These are phyloP conservation scores for Haplosporangium sp. DNA, from an alignment of 371 early-diverging fungal genomes.

Conservation along the genomic window DNA sequence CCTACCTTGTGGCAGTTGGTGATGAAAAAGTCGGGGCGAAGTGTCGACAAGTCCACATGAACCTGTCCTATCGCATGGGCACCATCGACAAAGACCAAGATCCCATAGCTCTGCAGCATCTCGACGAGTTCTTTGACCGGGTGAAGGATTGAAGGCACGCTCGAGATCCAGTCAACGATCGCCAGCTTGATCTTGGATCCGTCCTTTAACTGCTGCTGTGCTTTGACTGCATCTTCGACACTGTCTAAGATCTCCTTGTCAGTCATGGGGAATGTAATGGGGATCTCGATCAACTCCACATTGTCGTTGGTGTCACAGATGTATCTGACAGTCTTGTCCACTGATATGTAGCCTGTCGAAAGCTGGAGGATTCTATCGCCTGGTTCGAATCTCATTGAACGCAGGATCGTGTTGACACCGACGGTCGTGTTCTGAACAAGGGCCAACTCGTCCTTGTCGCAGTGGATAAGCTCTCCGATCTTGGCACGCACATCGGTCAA, in stretches of 20 bases:
- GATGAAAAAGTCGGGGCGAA: constrained; percentile 74
- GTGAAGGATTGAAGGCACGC: constrained; percentile 61
- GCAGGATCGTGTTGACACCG: constrained; percentile 57
- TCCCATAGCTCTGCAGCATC: constrained; percentile 60
- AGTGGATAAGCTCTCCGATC: constrained; percentile 49
- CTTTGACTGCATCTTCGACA: constrained; percentile 38
- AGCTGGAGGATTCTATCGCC: constrained; percentile 58
- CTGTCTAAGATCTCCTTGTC: constrained; percentile 51
- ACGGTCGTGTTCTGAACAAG: constrained; percentile 57
- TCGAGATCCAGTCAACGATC: constrained; percentile 68
- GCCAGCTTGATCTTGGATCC: constrained; percentile 59
- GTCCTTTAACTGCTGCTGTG: constrained; percentile 34
- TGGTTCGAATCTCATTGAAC: constrained; percentile 50
- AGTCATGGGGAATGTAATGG: constrained; percentile 51
- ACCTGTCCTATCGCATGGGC: constrained; percentile 80
- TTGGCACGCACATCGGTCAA: constrained; percentile 11
- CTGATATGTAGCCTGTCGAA: constrained; percentile 62
- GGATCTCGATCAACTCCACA: constrained; percentile 38
- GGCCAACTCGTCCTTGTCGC: constrained; percentile 56
- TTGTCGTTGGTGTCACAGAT: constrained; percentile 51
- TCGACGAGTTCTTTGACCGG: constrained; percentile 65
- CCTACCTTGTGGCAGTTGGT: constrained; percentile 74
- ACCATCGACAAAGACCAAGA: constrained; percentile 75
- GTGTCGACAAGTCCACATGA: constrained; percentile 61
- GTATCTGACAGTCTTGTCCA: constrained; percentile 55